These are phyloP conservation scores for Alternaria angustiovoidea DNA, from an alignment of 2,329 filamentous ascomycete species.

Conservation along the genomic window DNA sequence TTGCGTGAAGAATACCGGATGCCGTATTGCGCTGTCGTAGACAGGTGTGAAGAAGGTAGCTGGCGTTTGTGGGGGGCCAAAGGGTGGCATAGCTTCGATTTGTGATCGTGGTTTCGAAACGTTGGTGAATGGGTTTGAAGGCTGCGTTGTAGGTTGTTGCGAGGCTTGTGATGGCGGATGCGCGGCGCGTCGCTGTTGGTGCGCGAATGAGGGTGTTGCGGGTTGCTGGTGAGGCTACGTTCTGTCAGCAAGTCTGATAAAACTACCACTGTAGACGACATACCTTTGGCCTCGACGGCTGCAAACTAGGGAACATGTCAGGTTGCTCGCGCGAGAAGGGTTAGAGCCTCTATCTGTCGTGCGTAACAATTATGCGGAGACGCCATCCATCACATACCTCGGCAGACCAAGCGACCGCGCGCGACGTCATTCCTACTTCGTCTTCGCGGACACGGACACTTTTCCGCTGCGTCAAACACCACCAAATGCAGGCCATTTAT, in stretches of 20 bases:
- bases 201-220: slow-evolving; percentile 27
- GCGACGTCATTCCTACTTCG: slow-evolving; percentile 33
- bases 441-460: slow-evolving; percentile 29
- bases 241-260: slow-evolving; percentile 19
- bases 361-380: slow-evolving; percentile 9
- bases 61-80: slow-evolving; percentile 25
- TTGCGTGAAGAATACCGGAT: slow-evolving; percentile 80
- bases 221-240: slow-evolving; percentile 33
- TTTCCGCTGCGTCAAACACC: slow-evolving; percentile 31
- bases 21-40: slow-evolving; percentile 67
- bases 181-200: slow-evolving; percentile 37
- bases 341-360: slow-evolving; percentile 4
- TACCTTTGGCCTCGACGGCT: slow-evolving; percentile 54
- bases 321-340: slow-evolving; percentile 14
- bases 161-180: slow-evolving; percentile 26
- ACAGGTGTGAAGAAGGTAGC: slow-evolving; percentile 28
- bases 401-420: slow-evolving; percentile 20
- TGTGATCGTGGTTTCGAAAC: slow-evolving; percentile 50
- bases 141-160: slow-evolving; percentile 1
- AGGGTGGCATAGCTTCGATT: slow-evolving; percentile 59
- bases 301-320: slow-evolving; percentile 50
- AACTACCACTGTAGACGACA: background rate
- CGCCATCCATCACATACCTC: slow-evolving; percentile 29
- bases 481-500: slow-evolving; percentile 17
- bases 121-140: background rate